phyloP scores from a whole-genome alignment of 257 asterid species.

The Linaria vulgaris region DNA sequence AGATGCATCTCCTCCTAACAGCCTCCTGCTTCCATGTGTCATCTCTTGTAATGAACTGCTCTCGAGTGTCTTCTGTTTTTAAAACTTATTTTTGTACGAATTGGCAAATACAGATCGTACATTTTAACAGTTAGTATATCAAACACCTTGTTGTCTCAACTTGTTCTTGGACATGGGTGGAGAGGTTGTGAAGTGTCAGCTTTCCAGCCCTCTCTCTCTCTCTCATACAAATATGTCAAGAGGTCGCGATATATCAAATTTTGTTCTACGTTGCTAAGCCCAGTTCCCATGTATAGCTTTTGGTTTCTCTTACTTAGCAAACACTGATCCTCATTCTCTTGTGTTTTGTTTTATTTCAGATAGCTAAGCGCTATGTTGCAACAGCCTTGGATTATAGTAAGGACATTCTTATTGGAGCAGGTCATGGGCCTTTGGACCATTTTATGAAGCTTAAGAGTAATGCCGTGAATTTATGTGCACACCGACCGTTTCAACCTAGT shows the following conservation, averaged over 20 bases:
- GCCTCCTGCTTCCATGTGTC: neutral
- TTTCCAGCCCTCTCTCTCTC: neutral
- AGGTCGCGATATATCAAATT: neutral
- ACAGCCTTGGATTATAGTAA: constrained; percentile 79
- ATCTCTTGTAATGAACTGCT: neutral
- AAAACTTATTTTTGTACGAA: neutral
- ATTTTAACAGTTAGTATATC: neutral
- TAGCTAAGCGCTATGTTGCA: constrained; percentile 74
- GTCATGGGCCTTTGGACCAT: constrained; percentile 92
- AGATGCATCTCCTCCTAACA: too few relatives aligned
- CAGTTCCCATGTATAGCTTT: neutral
- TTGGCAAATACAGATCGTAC: neutral
- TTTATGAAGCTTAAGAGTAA: constrained; percentile 65
- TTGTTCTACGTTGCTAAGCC: neutral
- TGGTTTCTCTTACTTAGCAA: constrained; percentile 11
- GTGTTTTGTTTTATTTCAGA: constrained; percentile 39
- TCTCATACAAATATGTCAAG: neutral
- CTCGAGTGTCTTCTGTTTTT: neutral
- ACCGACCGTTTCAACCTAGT: constrained; percentile 57
- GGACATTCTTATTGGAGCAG: constrained; percentile 63
- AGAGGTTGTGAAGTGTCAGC: neutral
- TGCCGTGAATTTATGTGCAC: constrained; percentile 23
- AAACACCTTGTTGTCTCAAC: neutral
- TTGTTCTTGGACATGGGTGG: constrained; percentile 2
- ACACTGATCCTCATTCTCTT: constrained; percentile 6